phyloP scores from a whole-genome alignment of 2,329 filamentous ascomycete genomes.

The Xylariaceae sp. region DNA sequence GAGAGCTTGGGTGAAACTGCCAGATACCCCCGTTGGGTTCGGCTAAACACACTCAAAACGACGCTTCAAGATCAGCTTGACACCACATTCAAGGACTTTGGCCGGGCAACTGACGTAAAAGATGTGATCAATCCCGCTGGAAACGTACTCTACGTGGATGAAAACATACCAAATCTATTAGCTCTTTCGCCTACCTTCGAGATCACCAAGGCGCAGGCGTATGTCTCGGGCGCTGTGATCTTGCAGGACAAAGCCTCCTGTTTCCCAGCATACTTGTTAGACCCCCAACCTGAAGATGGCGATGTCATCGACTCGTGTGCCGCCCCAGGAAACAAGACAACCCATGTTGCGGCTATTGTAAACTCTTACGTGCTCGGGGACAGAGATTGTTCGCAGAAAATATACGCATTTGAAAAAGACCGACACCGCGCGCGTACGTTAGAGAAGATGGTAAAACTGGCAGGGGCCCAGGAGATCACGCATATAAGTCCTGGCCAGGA shows the following conservation, averaged over 20 bases:
- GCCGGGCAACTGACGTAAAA: constrained; percentile 59
- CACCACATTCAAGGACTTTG: constrained; percentile 73
- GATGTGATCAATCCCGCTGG: constrained; percentile 56
- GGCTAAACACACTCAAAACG: constrained; percentile 80
- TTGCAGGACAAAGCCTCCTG: constrained; percentile 97
- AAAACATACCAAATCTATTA: constrained; percentile 81
- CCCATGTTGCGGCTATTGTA: constrained; percentile 83
- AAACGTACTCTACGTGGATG: constrained; percentile 73
- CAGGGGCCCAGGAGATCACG: constrained; percentile 72
- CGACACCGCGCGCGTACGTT: constrained; percentile 73
- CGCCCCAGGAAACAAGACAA: constrained; percentile 97
- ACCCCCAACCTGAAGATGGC: constrained; percentile 70
- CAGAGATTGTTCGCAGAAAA: constrained; percentile 46
- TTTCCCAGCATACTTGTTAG: constrained; percentile 88
- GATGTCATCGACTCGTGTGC: constrained; percentile 92
- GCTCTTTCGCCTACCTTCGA: constrained; percentile 76
- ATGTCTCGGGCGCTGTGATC: constrained; percentile 78
- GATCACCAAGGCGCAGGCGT: constrained; percentile 74
- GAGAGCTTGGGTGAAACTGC: constrained; percentile 55
- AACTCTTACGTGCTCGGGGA: constrained; percentile 48
- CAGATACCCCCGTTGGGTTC: constrained; percentile 85
- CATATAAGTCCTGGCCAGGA: constrained; percentile 76
- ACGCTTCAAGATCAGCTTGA: constrained; percentile 74
- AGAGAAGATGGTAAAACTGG: constrained; percentile 81
- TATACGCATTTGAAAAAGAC: constrained; percentile 85